These are phyloP conservation scores for Xylaria bambusicola DNA, from an alignment of 495 filamentous ascomycete genomes.

Conservation along the genomic window DNA sequence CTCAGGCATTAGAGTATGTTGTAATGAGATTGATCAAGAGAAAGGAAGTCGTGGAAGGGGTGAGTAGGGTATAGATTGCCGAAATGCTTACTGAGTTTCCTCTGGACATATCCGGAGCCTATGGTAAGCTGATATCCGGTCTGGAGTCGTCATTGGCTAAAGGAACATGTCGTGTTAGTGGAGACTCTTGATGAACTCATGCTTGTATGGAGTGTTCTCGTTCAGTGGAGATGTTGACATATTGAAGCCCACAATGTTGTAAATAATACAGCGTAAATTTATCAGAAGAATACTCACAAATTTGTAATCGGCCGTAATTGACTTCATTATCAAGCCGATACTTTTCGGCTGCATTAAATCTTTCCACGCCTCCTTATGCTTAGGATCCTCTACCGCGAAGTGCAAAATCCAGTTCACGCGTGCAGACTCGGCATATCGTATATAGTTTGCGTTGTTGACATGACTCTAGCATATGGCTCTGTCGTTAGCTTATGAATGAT, in stretches of 20 bases:
- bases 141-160: slow-evolving; percentile 86
- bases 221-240: neutral
- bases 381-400: slow-evolving; percentile 69
- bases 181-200: neutral
- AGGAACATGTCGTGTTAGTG: neutral
- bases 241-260: neutral
- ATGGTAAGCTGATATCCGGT: slow-evolving; percentile 86
- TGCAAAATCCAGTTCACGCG: slow-evolving; percentile 82
- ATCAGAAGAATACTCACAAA: slow-evolving; percentile 61
- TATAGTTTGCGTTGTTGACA: slow-evolving; percentile 87
- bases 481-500: slow-evolving; percentile 1
- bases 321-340: slow-evolving; percentile 76
- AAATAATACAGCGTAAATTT: neutral
- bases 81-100: slow-evolving; percentile 10
- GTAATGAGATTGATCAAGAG: too few species aligned
- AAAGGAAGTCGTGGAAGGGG: too few species aligned
- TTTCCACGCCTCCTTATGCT: slow-evolving; percentile 65
- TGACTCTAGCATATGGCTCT: slow-evolving; percentile 56
- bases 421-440: slow-evolving; percentile 81
- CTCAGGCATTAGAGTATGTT: neutral
- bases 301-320: slow-evolving; percentile 85
- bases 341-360: slow-evolving; percentile 67
- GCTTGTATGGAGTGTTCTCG: neutral
- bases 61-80: too few species aligned
- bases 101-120: slow-evolving; percentile 59